phyloP scores from a whole-genome alignment of 1,284 basidiomycete genomes.

The Austropuccinia psidii region DNA sequence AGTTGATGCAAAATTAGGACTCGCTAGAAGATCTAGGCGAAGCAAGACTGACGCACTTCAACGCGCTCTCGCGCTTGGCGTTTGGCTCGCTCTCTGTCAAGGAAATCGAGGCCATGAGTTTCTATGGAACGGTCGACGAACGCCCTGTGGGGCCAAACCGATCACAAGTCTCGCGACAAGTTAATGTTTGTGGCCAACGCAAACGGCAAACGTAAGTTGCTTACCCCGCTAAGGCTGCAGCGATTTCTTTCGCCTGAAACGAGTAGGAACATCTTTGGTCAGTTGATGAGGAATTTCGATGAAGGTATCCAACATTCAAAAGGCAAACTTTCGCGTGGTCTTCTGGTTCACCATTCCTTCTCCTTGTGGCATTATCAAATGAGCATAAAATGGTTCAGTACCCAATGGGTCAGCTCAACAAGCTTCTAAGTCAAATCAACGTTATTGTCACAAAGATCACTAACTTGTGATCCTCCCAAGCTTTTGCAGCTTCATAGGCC shows the following conservation, averaged over 20 bases:
- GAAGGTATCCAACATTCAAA: background rate
- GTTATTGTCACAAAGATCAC: background rate
- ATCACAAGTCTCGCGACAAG: background rate
- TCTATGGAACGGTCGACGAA: constrained; percentile 39
- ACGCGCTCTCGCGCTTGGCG: constrained; percentile 7
- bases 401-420: too few species aligned
- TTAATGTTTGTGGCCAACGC: background rate
- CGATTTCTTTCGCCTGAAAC: constrained; percentile 29
- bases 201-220: background rate
- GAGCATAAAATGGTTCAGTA: too few species aligned
- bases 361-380: constrained; percentile 1
- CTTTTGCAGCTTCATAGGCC: constrained; percentile 33
- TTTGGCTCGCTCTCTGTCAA: constrained; percentile 34
- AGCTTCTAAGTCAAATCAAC: background rate
- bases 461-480: constrained; percentile 37
- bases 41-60: background rate
- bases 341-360: constrained; percentile 29
- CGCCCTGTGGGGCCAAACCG: background rate
- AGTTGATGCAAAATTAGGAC: too few species aligned
- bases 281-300: too few species aligned
- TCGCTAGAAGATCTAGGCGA: too few species aligned
- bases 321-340: constrained; percentile 21
- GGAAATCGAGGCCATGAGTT: constrained; percentile 39
- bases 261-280: too few species aligned
- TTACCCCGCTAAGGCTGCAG: constrained; percentile 32